Evolutionary conservation across 352 stramenopile species (phyloP).

Genomic region (Phytophthora vignae): DNA sequence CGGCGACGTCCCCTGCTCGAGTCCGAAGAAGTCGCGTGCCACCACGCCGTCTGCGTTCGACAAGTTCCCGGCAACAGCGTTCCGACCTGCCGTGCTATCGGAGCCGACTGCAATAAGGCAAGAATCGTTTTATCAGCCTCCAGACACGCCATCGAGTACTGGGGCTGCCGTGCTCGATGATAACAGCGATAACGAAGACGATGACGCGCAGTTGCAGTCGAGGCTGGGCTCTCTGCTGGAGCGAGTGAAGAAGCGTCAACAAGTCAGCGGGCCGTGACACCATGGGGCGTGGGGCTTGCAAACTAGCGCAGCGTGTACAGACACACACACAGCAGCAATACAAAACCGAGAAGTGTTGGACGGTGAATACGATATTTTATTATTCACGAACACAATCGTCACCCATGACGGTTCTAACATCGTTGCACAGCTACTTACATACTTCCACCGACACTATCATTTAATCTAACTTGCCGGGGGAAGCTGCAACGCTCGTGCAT

Average conservation of each 20-base stretch:
- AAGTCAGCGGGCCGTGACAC: conserved; percentile 8
- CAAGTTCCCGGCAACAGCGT: neutral
- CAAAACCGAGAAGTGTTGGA: neutral
- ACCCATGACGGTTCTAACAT: conserved; percentile 8
- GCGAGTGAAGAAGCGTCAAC: conserved; percentile 45
- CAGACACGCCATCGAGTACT: conserved; percentile 24
- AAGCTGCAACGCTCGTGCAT: neutral
- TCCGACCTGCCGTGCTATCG: conserved; percentile 5
- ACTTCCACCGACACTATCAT: conserved; percentile 20
- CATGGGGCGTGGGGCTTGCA: no score
- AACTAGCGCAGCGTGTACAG: no score
- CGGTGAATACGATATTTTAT: conserved; percentile 21
- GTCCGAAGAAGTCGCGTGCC: conserved; percentile 4
- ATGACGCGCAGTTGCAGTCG: conserved; percentile 37
- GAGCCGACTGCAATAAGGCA: conserved; percentile 6
- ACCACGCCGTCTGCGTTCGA: conserved; percentile 4
- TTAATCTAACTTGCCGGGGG: conserved; percentile 18
- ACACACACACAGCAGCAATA: no score
- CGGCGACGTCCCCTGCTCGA: conserved; percentile 5
- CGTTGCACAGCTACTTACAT: conserved; percentile 1
- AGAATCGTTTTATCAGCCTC: conserved; percentile 1
- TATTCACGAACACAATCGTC: conserved; percentile 20
- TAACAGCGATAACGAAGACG: conserved; percentile 3
- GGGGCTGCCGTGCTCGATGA: conserved; percentile 21
- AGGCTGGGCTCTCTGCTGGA: conserved; percentile 48